Evolutionary conservation across 2,329 filamentous ascomycete species (phyloP), one percentile per base, ranked within the genome.

Genomic region (Atkinsonella texensis): DNA sequence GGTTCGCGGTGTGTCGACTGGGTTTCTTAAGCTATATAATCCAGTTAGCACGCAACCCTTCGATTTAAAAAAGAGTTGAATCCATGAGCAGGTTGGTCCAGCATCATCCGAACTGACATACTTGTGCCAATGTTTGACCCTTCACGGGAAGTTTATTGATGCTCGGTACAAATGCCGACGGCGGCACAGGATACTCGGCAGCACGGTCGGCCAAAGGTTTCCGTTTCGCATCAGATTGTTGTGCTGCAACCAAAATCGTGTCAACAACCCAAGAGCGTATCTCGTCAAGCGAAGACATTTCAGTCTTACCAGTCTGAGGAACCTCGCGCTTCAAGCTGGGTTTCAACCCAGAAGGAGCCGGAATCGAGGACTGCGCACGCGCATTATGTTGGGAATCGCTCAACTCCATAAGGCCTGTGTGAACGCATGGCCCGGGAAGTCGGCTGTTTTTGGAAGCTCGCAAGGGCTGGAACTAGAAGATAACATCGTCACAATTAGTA

Each of bases 371-470:
- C 48, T 74, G 74, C 11, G 67, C 63, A 48, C 79, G 75, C 43
- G 73, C 65, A 62, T 84, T 84, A 65, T 69, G 71, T 59, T 83
- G 77, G n/a, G 80, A 81, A 8, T 81, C 76, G 59, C 70, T 74
- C 57, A 80, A 75, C 60, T 83, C 79, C 10, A 72, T 65, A 15
- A 83, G 70, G 12, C 55, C 58, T 53, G 57, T 54, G 35, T 58
- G 53, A 38, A 58, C 54, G 5, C 59, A 57, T 49, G 64, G 65
- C 9, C 60, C 62, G 20, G 63, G 65, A 32, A 68, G 54, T 17
- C 65, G 61, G 54, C 65, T 68, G 44, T 58, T 56, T 45, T 62
- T 67, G 43, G 63, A 65, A 51, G 47, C 55, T 56, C 64, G 59
- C 55, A 62, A 57, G 13, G 58, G 45, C 64, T 65, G 51, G 44